phyloP scores from a whole-genome alignment of 208 protist species.

The Acanthamoeba culbertsoni region DNA sequence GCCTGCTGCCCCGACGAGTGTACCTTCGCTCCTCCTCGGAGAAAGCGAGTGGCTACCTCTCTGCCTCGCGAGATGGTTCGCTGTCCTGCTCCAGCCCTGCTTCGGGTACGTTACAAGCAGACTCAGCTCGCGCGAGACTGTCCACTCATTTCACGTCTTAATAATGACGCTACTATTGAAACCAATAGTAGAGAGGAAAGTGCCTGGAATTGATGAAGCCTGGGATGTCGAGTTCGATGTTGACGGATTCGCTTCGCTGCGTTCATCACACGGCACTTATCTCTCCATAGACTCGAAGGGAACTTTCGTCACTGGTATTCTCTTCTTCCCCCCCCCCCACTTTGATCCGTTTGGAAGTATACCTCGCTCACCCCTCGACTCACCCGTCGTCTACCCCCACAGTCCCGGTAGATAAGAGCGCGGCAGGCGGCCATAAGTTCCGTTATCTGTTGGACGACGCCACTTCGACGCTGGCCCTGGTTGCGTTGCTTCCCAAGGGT shows the following conservation, averaged over 20 bases:
- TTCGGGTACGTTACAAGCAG: not conserved
- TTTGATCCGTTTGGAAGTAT: not conserved
- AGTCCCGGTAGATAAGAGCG: not conserved
- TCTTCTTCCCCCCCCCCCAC: not conserved
- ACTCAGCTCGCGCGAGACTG: not conserved
- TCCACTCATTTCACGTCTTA: too few relatives aligned
- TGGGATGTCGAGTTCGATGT: not conserved
- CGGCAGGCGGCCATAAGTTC: not conserved
- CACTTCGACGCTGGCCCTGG: not conserved
- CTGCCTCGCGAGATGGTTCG: not conserved
- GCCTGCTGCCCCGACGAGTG: not conserved
- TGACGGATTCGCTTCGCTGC: not conserved
- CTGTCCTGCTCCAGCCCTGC: not conserved
- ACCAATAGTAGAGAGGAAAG: not conserved
- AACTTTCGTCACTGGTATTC: not conserved
- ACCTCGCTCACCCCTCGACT: too few relatives aligned
- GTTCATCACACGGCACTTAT: constrained; percentile 30
- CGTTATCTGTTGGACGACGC: not conserved
- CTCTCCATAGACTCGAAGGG: constrained; percentile 14
- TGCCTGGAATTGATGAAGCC: not conserved
- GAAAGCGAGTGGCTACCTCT: not conserved
- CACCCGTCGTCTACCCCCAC: too few relatives aligned
- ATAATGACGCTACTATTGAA: too few relatives aligned
- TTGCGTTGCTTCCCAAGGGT: not conserved
- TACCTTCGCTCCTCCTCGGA: not conserved